phyloP scores from a whole-genome alignment of 257 asterid genomes.

The Eucommia ulmoides region DNA sequence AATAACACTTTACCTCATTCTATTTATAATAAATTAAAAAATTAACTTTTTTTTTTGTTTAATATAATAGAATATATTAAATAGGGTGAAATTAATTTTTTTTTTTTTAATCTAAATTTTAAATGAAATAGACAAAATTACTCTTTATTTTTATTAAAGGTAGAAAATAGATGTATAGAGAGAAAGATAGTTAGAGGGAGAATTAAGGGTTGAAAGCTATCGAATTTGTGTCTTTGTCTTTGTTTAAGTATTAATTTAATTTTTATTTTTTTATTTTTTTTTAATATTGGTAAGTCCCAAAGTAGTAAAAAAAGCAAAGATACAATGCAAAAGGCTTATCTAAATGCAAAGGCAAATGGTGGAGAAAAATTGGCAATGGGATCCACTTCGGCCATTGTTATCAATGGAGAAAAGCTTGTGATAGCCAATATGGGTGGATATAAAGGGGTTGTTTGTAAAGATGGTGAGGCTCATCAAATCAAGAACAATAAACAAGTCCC shows the following conservation, averaged over 20 bases:
- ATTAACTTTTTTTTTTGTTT: too few relatives aligned
- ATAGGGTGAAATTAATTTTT: too few relatives aligned
- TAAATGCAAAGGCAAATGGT: conserved; percentile 23
- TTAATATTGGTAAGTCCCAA: conserved; percentile 17
- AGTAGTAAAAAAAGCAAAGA: conserved; percentile 33
- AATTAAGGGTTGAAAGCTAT: too few relatives aligned
- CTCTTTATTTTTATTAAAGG: too few relatives aligned
- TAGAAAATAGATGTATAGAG: too few relatives aligned
- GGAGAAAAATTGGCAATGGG: conserved; percentile 21
- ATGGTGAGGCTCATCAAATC: conserved; percentile 41
- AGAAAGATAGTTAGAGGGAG: neutral
- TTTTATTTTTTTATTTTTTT: neutral
- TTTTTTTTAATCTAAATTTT: too few relatives aligned
- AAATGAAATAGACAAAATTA: too few relatives aligned
- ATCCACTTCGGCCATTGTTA: conserved; percentile 46
- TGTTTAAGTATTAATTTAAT: too few relatives aligned
- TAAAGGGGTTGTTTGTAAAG: conserved; percentile 42
- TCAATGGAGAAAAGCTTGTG: conserved; percentile 44
- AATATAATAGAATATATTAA: too few relatives aligned
- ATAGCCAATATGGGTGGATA: conserved; percentile 42
- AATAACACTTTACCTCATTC: too few relatives aligned
- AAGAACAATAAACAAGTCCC: conserved; percentile 14
- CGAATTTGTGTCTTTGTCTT: too few relatives aligned
- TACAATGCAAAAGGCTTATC: conserved; percentile 33
- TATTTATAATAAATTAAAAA: too few relatives aligned